Evolutionary conservation across 1,284 basidiomycete species (phyloP), one percentile per base, ranked within the genome.

Genomic region (Naganishia liquefaciens): DNA sequence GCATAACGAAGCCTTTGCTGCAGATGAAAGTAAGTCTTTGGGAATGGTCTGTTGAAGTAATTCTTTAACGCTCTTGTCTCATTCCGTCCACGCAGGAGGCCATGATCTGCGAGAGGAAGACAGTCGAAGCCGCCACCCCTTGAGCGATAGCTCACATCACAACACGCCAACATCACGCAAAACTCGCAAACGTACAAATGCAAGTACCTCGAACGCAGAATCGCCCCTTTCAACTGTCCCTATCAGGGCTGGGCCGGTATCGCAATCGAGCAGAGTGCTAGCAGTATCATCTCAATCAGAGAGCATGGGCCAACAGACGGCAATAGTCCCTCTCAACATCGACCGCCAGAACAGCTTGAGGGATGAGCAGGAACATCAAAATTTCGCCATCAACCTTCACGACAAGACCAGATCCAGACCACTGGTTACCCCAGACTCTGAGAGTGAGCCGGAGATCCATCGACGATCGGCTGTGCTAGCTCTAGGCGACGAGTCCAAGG

Each of bases 291-390:
- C 46, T 3, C 57, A 60, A 23, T 39, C 57, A 39, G 57, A 39
- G 5, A 49, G 46, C 46, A 30, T 42, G 46, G 10, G 50, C 19
- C 21, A 27, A 23, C 46, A 60, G 37, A 60, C 57, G 57, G 28
- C 49, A 15, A 60, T 46, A n/a, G 33, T 60, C 17, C 57, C 57
- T n/a, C 46, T 60, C 21, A 37, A 60, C 11, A 50, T 50, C 25
- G 33, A 42, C 9, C 28, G 25, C 42, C 37, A 27, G n/a, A 23
- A 6, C 21, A 50, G 3, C 46, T 25, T 19, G 3, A 6, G 30
- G 40, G 10, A 43, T 25, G 40, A 5, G 10, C 51, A 33, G 23
- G 30, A 27, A 17, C 0, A 25, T 21, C 15, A 33, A 10, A 10
- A 10, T n/a, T 15, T 11, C 27, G 13, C 11, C 28, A n/a, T 51